Conservation (phyloP, 805 yeast genomes). For the Saccharomyces kudriavzevii region DNA sequence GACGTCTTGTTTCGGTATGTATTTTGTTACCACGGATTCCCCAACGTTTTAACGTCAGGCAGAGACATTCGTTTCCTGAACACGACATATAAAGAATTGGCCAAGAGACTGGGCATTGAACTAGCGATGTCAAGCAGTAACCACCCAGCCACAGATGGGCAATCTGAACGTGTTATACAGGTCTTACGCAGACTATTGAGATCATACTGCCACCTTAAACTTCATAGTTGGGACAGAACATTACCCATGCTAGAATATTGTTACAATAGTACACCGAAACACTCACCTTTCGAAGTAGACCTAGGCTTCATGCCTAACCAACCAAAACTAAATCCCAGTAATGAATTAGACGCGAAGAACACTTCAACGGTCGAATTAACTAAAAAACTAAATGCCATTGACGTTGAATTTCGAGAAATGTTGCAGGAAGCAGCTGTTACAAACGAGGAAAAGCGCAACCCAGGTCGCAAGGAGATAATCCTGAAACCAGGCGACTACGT, state of each 20-base stretch:
- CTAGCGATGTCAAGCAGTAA: slow-evolving; percentile 1
- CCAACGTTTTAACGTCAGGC: slow-evolving; percentile 1
- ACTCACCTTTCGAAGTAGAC: slow-evolving; percentile 6
- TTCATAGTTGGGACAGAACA: slow-evolving; percentile 1
- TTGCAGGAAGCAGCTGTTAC: not conserved
- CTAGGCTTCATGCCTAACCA: slow-evolving; percentile 7
- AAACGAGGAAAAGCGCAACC: not conserved
- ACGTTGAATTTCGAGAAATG: not conserved
- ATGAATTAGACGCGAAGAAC: not conserved
- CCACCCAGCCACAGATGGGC: slow-evolving; percentile 6
- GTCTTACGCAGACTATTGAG: not conserved
- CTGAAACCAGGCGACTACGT: slow-evolving; percentile 2
- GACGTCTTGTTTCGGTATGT: slow-evolving; percentile 4
- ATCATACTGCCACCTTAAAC: not conserved
- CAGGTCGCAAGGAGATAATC: not conserved
- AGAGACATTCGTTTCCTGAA: slow-evolving; percentile 4
- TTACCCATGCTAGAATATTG: slow-evolving; percentile 5
- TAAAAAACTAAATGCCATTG: not conserved
- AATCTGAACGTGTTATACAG: slow-evolving; percentile 2
- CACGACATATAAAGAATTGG: slow-evolving; percentile 1
- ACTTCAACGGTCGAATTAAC: not conserved
- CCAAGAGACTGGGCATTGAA: slow-evolving; percentile 1
- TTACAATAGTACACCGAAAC: not conserved
- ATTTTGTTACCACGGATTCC: slow-evolving; percentile 6
- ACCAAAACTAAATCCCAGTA: not conserved